Evolutionary conservation across 495 filamentous ascomycete genomes (phyloP).

Genomic region (Platismatia glauca): DNA sequence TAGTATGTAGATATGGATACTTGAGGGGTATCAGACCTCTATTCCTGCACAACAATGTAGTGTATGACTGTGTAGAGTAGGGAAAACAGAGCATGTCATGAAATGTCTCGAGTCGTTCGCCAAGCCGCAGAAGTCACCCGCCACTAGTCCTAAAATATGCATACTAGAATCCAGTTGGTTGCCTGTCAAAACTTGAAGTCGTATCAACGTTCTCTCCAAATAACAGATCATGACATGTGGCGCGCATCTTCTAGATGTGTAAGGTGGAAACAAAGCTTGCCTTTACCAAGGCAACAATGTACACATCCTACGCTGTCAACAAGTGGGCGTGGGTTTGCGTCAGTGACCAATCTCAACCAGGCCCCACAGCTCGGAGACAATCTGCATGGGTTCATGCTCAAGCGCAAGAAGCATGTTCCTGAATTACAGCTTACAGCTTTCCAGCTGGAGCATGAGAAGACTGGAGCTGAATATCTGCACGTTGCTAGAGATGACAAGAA

Average conservation of each 20-base stretch:
- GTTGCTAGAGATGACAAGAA: conserved; percentile 90
- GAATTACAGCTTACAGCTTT: conserved; percentile 89
- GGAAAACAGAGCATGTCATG: neutral
- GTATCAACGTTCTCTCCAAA: neutral
- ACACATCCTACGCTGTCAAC: neutral
- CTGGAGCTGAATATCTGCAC: conserved; percentile 90
- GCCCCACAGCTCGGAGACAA: conserved; percentile 72
- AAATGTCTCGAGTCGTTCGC: neutral
- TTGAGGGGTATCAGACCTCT: neutral
- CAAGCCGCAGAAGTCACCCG: conserved; percentile 1
- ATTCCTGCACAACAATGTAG: neutral
- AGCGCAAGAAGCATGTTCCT: conserved; percentile 80
- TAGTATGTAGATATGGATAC: neutral
- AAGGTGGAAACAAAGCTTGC: neutral
- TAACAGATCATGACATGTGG: neutral
- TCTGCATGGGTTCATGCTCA: conserved; percentile 85
- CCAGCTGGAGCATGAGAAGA: conserved; percentile 83
- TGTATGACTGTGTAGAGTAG: neutral
- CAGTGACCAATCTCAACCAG: conserved; percentile 60
- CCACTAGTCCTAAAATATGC: neutral
- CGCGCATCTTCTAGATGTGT: neutral
- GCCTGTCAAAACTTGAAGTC: neutral
- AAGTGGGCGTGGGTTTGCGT: conserved; percentile 36
- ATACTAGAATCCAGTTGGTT: neutral
- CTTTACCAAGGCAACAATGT: conserved; percentile 1